A percentile compares a stretch with the other conserved stretches of the same genome.
phyloP scores from a whole-genome alignment of 192 early-diverging fungal species.

The Pilaira anomala region DNA sequence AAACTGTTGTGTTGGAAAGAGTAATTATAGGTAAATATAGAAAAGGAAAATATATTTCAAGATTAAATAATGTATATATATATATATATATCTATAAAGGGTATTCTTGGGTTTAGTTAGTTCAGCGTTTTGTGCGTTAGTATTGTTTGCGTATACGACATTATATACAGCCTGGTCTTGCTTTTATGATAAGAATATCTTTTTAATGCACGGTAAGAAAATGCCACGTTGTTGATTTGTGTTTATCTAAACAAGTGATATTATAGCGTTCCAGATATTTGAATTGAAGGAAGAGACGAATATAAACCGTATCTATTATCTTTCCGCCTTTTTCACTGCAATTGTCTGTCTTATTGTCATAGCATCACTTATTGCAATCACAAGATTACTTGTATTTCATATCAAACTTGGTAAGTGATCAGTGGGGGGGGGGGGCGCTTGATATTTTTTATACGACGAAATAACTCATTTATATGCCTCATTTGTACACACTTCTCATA shows the following conservation, averaged over 20 bases:
- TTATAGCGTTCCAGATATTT: neutral
- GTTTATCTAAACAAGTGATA: neutral
- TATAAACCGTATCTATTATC: neutral
- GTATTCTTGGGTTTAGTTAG: conserved; percentile 23
- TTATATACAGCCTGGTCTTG: conserved; percentile 10
- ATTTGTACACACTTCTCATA: neutral
- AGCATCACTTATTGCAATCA: conserved; percentile 7
- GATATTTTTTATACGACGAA: neutral
- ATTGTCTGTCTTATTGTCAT: conserved; percentile 11
- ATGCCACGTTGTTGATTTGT: neutral
- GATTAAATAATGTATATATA: neutral
- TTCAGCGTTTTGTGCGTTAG: conserved; percentile 11
- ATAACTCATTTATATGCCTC: conserved; percentile 6
- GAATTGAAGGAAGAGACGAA: neutral
- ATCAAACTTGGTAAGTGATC: conserved; percentile 19
- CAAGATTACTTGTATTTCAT: conserved; percentile 25
- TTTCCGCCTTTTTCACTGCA: conserved; percentile 1
- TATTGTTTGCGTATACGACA: conserved; percentile 27
- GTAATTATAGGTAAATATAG: conserved; percentile 32
- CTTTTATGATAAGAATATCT: conserved; percentile 12
- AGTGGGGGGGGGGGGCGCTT: too few relatives aligned
- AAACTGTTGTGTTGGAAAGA: conserved; percentile 35
- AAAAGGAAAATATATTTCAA: neutral
- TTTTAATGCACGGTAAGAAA: conserved; percentile 21
- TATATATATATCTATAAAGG: neutral